Evolutionary conservation across 164 flowering plant genomes (phyloP).

Genomic region (Litsea cubeba): DNA sequence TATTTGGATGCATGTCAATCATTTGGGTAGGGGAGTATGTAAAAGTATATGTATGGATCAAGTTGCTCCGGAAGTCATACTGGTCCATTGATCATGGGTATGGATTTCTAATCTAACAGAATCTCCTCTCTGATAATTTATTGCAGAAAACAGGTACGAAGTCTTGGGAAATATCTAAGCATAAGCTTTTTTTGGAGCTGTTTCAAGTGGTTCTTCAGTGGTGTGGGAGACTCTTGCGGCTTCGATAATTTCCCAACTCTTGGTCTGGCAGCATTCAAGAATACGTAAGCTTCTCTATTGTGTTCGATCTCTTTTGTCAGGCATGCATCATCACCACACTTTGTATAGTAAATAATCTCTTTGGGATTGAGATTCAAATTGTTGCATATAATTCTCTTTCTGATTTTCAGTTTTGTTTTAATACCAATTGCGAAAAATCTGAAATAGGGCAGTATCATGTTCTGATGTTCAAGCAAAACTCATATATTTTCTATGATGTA

Average conservation of each 20-base stretch:
- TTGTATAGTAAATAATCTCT: too few relatives aligned
- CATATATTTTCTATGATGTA: too few relatives aligned
- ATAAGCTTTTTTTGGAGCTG: slow-evolving; percentile 85
- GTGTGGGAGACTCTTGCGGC: slow-evolving; percentile 93
- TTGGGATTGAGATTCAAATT: background rate
- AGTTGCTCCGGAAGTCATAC: too few relatives aligned
- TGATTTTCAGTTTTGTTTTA: too few relatives aligned
- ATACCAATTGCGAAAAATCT: background rate
- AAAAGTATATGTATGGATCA: too few relatives aligned
- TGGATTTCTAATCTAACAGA: background rate
- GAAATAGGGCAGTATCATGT: too few relatives aligned
- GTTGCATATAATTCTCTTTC: background rate
- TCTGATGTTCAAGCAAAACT: too few relatives aligned
- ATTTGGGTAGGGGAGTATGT: too few relatives aligned
- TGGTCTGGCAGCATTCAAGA: slow-evolving; percentile 69
- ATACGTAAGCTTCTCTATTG: slow-evolving; percentile 52
- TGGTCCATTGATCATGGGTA: too few relatives aligned
- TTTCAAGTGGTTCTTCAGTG: slow-evolving; percentile 99
- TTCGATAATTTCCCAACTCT: slow-evolving; percentile 90
- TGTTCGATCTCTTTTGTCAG: background rate
- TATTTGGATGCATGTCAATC: too few relatives aligned
- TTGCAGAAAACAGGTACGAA: slow-evolving; percentile 81
- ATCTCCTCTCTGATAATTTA: slow-evolving; percentile 1
- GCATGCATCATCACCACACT: background rate
- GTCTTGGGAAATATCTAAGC: slow-evolving; percentile 88